Conservation (phyloP, 2,329 filamentous ascomycete species). For the Tolypocladium tundrense region DNA sequence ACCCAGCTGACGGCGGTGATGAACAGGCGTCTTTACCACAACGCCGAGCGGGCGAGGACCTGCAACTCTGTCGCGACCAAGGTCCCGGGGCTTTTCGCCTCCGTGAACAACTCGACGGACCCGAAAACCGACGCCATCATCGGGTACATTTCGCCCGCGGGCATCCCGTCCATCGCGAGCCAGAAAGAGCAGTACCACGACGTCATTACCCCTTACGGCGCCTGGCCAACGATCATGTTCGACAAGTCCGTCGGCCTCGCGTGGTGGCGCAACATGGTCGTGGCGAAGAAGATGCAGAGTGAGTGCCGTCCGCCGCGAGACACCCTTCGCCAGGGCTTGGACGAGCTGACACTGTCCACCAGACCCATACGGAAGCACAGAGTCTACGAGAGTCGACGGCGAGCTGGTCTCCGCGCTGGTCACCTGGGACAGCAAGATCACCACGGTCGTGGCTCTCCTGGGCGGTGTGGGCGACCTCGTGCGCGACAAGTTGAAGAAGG, state of each 20-base stretch:
- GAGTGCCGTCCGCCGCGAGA: slow-evolving; percentile 1
- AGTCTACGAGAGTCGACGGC: slow-evolving; percentile 28
- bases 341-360: neutral
- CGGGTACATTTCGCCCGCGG: slow-evolving; percentile 29
- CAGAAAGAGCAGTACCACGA: slow-evolving; percentile 28
- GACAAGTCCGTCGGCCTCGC: slow-evolving; percentile 26
- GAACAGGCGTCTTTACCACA: slow-evolving; percentile 23
- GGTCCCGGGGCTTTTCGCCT: slow-evolving; percentile 28
- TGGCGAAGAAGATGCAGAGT: slow-evolving; percentile 34
- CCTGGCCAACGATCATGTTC: slow-evolving; percentile 26
- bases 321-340: neutral
- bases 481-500: slow-evolving; percentile 23
- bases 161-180: slow-evolving; percentile 28
- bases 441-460: slow-evolving; percentile 26
- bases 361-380: slow-evolving; percentile 30
- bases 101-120: slow-evolving; percentile 30
- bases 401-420: slow-evolving; percentile 26
- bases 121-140: slow-evolving; percentile 22
- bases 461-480: slow-evolving; percentile 27
- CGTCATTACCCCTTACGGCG: slow-evolving; percentile 29
- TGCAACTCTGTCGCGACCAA: slow-evolving; percentile 29
- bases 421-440: slow-evolving; percentile 33
- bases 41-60: slow-evolving; percentile 28
- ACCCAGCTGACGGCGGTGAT: neutral
- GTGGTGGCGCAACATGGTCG: slow-evolving; percentile 32